Conservation (phyloP, 2,329 filamentous ascomycete genomes). For the Ceratocystiopsis sp. region DNA sequence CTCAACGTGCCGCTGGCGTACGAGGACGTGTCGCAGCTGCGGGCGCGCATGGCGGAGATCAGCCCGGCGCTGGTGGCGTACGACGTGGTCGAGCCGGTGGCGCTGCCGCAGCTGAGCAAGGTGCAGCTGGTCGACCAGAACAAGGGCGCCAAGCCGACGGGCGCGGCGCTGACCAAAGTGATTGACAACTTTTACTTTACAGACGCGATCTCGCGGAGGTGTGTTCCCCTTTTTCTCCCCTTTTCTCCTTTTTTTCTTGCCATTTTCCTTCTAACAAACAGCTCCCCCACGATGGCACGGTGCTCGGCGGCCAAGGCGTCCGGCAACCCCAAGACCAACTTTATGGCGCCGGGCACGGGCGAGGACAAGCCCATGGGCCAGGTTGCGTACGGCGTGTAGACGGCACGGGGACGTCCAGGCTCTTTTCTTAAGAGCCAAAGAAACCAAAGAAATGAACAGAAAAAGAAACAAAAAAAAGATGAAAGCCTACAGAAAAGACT, state of each 20-base stretch:
- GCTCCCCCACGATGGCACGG: constrained; percentile 95
- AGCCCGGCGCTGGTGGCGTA: constrained; percentile 79
- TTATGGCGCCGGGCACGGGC: constrained; percentile 56
- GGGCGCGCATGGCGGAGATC: constrained; percentile 90
- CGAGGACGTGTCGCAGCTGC: constrained; percentile 74
- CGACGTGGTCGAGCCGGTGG: constrained; percentile 73
- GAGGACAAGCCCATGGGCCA: constrained; percentile 45
- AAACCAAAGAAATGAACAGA: constrained; percentile 6
- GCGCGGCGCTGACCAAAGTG: constrained; percentile 61
- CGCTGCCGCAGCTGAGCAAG: constrained; percentile 63
- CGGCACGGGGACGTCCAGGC: not conserved
- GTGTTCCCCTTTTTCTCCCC: constrained; percentile 19
- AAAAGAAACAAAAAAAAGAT: constrained; percentile 4
- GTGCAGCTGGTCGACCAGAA: constrained; percentile 93
- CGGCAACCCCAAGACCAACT: constrained; percentile 60
- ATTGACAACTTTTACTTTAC: constrained; percentile 98
- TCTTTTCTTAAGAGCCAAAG: too few species aligned
- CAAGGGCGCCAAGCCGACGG: constrained; percentile 62
- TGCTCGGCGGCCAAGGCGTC: constrained; percentile 86
- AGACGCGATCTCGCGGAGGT: constrained; percentile 92
- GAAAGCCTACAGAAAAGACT: not conserved
- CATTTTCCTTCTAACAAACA: constrained; percentile 19
- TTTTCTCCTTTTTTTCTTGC: constrained; percentile 4
- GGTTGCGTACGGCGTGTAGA: constrained; percentile 39
- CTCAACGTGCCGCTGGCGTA: constrained; percentile 76